Evolutionary conservation across 2,329 filamentous ascomycete genomes (phyloP), one percentile per base, ranked within the genome.

Genomic region (Botryotinia globosa): DNA sequence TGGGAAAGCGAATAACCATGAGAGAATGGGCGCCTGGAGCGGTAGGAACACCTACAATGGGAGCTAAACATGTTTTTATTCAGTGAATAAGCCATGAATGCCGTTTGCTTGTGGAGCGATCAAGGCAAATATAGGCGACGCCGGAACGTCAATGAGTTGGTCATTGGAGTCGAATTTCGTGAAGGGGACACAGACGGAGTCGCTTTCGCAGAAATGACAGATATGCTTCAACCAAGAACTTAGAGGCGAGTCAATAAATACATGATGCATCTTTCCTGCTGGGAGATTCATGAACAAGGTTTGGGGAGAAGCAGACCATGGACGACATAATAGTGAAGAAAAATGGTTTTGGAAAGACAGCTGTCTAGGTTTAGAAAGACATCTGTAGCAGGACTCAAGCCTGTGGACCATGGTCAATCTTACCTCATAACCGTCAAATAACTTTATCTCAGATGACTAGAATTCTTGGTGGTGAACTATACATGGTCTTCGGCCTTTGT

Each of bases 61-160:
- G 1, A 14, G 25, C 25, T n/a, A 25, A n/a, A n/a, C 0, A 51
- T 10, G 2, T 25, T 51, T n/a, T n/a, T 4, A 16, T 14, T 16
- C 48, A 6, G 25, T 12, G 5, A n/a, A n/a, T 16, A 1, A 51
- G n/a, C 10, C 2, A 51, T 6, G 4, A 7, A n/a, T 16, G 25
- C n/a, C 12, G 12, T n/a, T 14, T n/a, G 25, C 48, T 51, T n/a
- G 22, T n/a, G 48, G 12, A 51, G 48, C 25, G 10, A 51, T 51
- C 25, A 16, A n/a, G 25, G 48, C 1, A 51, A 14, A n/a, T 48
- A 22, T 8, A n/a, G 12, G 5, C n/a, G 12, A 16, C 4, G 25
- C 25, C 12, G 25, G 3, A 25, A 16, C 25, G 25, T n/a, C 5
- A 6, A 51, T 51, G 48, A n/a, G 1, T 51, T n/a, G 25, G 48